Base-by-base conservation (phyloP, 352 stramenopile genomes). In the Bremia lactucae region DNA sequence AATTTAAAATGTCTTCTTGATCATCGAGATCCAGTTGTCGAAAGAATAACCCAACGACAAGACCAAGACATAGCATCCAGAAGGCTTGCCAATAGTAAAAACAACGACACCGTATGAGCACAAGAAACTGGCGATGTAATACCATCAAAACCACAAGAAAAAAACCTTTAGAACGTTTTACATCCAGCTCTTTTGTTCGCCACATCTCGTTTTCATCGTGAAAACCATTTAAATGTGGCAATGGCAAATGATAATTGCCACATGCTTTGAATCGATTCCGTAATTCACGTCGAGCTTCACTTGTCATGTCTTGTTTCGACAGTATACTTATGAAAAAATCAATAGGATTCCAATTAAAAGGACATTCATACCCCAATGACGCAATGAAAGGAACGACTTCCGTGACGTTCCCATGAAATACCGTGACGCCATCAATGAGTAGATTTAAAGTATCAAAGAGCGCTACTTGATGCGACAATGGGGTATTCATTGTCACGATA, bases 401-500 rank as follows among this genome's bases (percentile, higher is more conserved):
- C 7, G 19, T 40, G 9, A 65, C 65, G 16, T 68, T 70, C 6
- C 76, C 72, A 23, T 85, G 62, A 55, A 77, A 88, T 2, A 83
- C 65, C 0, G 65, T 52, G 16, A 53, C 41, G 21, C 76, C 72
- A 20, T 62, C 66, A 2, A 61, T 57, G 2, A 88, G 50, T 19
- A 88, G 46, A 25, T 82, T 74, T 2, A 87, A 47, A 29, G 62
- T 36, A 31, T 87, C 74, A 39, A 87, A 80, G 0, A 82, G 44
- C 10, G 49, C 49, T 20, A 70, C 77, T 14, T 78, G 14, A 36
- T 83, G 62, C 1, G 69, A 87, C 20, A 75, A 87, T n/a, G 85
- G 85, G 43, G 83, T 72, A 6, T 82, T 68, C 68, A 96, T 95
- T 0, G 89, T 84, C 22, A 87, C 80, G 11, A 96, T 62, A 6